Evolutionary conservation across 2,329 filamentous ascomycete genomes (phyloP), one percentile per base, ranked within the genome.

Genomic region (Dactylonectria estremocensis): DNA sequence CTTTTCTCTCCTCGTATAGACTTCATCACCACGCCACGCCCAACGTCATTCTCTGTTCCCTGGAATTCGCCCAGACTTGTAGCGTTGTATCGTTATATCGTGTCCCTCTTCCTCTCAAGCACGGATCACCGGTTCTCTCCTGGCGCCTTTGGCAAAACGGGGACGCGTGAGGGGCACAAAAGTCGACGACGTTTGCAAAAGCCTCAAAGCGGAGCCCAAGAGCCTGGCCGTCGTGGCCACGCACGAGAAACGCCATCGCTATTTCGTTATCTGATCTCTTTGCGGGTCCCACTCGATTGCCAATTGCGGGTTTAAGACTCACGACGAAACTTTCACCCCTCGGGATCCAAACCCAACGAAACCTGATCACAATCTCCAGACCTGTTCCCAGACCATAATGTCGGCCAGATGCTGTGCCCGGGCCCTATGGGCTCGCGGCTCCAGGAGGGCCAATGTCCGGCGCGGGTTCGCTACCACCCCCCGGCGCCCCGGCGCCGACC

Each of bases 351-450:
- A 7, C 31, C 3, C 46, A 18, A 20, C 33, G n/a, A 11, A 40
- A 37, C 13, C 37, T 52, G 54, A 24, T 16, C 40, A 40, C 40
- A 43, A n/a, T 16, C 16, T 8, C 14, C 10, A 18, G 24, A 20
- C 50, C 20, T 10, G 11, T 22, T 13, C 31, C 13, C 20, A 10
- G 11, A 16, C 53, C 52, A 72, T 69, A 65, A 70, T 77, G 67
- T 68, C 62, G 35, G 58, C 67, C 16, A 69, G 67, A 58, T 65
- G 64, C 18, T 67, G 63, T 48, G 43, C 68, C 22, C 72, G 72
- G 52, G 64, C 68, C 54, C 52, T 76, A 9, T 14, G 74, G 56
- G 57, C 68, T 49, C 73, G 71, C 40, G 49, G 69, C 33, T 49
- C 66, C 45, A 68, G 63, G 33, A 68, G 64, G 57, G 46, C 33